Conservation (phyloP, 1,139 yeast genomes). For the Saccharomyces hybrid region DNA sequence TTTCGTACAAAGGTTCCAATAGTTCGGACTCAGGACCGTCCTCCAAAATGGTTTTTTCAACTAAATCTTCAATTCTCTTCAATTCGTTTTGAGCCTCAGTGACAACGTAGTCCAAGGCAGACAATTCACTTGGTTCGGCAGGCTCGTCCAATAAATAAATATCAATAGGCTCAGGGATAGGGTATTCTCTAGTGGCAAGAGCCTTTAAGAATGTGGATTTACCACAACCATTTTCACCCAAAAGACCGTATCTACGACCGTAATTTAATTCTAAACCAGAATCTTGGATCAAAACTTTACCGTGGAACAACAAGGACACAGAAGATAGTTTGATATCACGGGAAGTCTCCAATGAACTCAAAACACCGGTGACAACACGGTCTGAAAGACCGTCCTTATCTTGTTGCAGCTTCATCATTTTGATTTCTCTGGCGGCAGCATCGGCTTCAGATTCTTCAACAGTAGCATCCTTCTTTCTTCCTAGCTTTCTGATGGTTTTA, state of each 20-base stretch:
- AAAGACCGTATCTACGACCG: slow-evolving; percentile 93
- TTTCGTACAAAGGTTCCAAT: slow-evolving; percentile 85
- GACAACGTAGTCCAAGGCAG: slow-evolving; percentile 94
- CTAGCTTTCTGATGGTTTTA: slow-evolving; percentile 53
- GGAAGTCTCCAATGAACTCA: slow-evolving; percentile 80
- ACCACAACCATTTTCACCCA: slow-evolving; percentile 99
- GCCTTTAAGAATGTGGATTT: slow-evolving; percentile 91
- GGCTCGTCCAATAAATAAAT: slow-evolving; percentile 92
- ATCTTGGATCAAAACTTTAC: slow-evolving; percentile 92
- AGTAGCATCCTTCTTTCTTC: slow-evolving; percentile 43
- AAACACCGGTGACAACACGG: slow-evolving; percentile 96
- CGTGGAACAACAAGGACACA: slow-evolving; percentile 89
- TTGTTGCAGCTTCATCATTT: slow-evolving; percentile 81
- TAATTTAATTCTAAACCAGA: slow-evolving; percentile 85
- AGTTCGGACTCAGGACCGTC: slow-evolving; percentile 91
- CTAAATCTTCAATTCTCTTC: slow-evolving; percentile 82
- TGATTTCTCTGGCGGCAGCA: slow-evolving; percentile 66
- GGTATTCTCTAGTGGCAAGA: slow-evolving; percentile 92
- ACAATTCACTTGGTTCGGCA: slow-evolving; percentile 84
- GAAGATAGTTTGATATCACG: slow-evolving; percentile 90
- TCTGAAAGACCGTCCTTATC: slow-evolving; percentile 92
- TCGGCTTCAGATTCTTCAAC: slow-evolving; percentile 41
- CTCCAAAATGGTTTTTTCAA: slow-evolving; percentile 78
- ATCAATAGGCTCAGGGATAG: slow-evolving; percentile 87
- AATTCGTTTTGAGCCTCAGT: slow-evolving; percentile 92